Evolutionary conservation across 2,329 filamentous ascomycete species (phyloP), one percentile per base, ranked within the genome.

Genomic region (Pestalotiopsis sp.): DNA sequence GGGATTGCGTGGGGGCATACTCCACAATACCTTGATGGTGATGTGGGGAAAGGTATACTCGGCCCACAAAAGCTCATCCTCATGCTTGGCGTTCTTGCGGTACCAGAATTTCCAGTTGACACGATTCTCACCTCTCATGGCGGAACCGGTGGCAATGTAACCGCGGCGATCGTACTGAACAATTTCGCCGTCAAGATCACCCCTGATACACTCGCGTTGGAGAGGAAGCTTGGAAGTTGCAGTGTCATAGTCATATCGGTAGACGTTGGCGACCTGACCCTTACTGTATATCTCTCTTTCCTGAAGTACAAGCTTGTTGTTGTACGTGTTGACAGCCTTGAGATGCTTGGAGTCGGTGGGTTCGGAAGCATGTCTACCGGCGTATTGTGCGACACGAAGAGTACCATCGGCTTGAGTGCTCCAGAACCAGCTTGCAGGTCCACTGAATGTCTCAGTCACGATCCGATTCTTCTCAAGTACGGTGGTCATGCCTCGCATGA

Each of bases 41-140:
- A 52, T 65, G 62, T 65, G 38, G 39, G 62, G 62, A 20, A 65
- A 65, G 6, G 62, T 65, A n/a, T 65, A 65, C 39, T 65, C 62
- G 62, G 62, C 62, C 62, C 62, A 65, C 4, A 65, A n/a, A 5
- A 65, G 41, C n/a, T 65, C 62, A 36, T 65, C 62, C 41, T 65
- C 62, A 39, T 65, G 62, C 62, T 65, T 65, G 41, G 62, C 62
- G 20, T 52, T 52, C 38, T 52, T 23, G 20, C 62, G 38, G 27
- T 65, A 65, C n/a, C 38, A 65, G 62, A 25, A 49, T 23, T 65
- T 65, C 62, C 62, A 65, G 38, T 52, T 52, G 39, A 65, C 62
- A 13, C 36, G 62, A 31, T 52, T 65, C 25, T 49, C 41, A 13
- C 62, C 62, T n/a, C 62, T n/a, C 39, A 65, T 65, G 62, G 62